These are phyloP conservation scores for Apiotrichum laibachii DNA, from an alignment of 1,284 basidiomycete species.

Conservation along the genomic window DNA sequence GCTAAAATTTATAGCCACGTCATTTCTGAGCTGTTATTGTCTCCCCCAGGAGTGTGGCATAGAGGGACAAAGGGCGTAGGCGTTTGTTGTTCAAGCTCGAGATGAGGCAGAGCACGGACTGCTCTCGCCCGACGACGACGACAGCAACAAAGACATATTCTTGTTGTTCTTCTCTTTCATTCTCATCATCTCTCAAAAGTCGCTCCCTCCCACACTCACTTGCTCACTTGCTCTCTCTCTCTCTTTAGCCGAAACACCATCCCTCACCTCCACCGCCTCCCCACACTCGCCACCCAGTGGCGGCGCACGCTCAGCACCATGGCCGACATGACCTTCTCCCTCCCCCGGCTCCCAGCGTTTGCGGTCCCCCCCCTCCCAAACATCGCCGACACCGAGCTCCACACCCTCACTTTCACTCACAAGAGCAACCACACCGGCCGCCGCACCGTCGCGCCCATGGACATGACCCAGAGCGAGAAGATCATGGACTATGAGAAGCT, in stretches of 20 bases:
- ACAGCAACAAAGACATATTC: too few relatives aligned
- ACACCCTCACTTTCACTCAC: conserved; percentile 31
- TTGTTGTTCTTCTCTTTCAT: too few relatives aligned
- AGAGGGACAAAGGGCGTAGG: too few relatives aligned
- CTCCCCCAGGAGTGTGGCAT: conserved; percentile 1
- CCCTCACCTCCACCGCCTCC: not conserved
- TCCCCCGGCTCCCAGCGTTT: conserved; percentile 23
- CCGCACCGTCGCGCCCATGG: conserved; percentile 13
- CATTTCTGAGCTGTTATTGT: not conserved
- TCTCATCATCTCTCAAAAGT: not conserved
- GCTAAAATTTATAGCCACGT: not conserved
- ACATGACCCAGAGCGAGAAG: conserved; percentile 11
- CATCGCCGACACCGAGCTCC: conserved; percentile 27
- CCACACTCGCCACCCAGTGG: not conserved
- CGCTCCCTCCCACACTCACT: not conserved
- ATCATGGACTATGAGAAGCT: conserved; percentile 44
- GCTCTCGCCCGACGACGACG: too few relatives aligned
- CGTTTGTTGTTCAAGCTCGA: too few relatives aligned
- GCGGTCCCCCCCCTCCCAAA: conserved; percentile 34
- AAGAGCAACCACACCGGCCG: conserved; percentile 10
- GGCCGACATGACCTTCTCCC: conserved; percentile 12
- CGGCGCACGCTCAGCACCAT: not conserved
- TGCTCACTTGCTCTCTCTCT: not conserved
- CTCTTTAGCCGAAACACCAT: not conserved
- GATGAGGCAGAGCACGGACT: too few relatives aligned